A percentile compares a stretch with the other conserved stretches of the same genome.
Conservation (phyloP, 441 rosid species). For the Capsella rubella region DNA sequence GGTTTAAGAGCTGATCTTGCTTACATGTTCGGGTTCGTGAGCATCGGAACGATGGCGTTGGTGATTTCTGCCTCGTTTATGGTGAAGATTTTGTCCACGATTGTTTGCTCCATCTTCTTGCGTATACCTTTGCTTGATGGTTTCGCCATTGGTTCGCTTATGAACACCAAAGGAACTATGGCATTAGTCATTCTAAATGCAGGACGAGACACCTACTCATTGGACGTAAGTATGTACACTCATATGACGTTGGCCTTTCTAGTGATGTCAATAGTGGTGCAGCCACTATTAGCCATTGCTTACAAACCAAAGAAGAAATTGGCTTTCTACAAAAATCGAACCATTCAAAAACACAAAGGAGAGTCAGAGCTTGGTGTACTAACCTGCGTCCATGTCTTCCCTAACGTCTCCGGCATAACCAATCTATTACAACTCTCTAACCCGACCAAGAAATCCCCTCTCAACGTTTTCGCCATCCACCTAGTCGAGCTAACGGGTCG, state of each 20-base stretch:
- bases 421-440: constrained; percentile 48
- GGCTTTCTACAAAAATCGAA: constrained; percentile 46
- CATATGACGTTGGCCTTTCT: constrained; percentile 41
- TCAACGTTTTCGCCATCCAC: constrained; percentile 49
- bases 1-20: constrained; percentile 50
- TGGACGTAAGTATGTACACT: constrained; percentile 46
- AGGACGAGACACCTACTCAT: constrained; percentile 55
- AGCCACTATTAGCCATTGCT: constrained; percentile 36
- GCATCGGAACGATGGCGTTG: not conserved
- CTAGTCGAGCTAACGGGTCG: constrained; percentile 50
- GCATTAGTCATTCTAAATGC: constrained; percentile 57
- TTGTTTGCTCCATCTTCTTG: constrained; percentile 44
- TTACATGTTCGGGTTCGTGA: constrained; percentile 2
- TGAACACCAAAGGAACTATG: constrained; percentile 69
- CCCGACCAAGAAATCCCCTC: constrained; percentile 45
- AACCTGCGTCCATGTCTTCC: constrained; percentile 50
- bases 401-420: constrained; percentile 53
- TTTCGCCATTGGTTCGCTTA: constrained; percentile 58
- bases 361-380: constrained; percentile 50
- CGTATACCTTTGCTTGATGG: constrained; percentile 55
- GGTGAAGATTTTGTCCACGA: constrained; percentile 52
- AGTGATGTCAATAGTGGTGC: constrained; percentile 38
- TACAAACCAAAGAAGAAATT: constrained; percentile 35
- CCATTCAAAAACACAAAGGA: constrained; percentile 44
- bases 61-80: constrained; percentile 34